A percentile compares a stretch with the other conserved stretches of the same genome.
These are phyloP conservation scores for Pichia sp. DNA, from an alignment of 1,139 yeast species.

Conservation along the genomic window DNA sequence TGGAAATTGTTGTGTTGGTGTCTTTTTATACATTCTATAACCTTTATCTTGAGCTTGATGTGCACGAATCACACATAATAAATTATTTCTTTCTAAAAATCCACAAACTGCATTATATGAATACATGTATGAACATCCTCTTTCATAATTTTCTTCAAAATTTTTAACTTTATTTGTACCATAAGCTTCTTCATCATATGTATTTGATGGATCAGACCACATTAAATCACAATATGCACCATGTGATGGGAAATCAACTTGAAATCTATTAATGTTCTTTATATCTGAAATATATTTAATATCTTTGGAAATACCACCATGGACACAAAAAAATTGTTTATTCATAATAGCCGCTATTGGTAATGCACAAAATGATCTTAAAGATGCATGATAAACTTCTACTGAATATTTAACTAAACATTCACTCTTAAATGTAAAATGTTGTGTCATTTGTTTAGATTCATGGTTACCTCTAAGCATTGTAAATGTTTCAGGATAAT, in stretches of 20 bases:
- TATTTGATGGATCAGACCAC: constrained; percentile 95
- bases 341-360: constrained; percentile 95
- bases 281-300: constrained; percentile 67
- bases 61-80: constrained; percentile 82
- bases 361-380: constrained; percentile 76
- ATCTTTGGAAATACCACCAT: constrained; percentile 95
- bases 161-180: constrained; percentile 24
- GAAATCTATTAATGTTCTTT: constrained; percentile 65
- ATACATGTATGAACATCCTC: constrained; percentile 92
- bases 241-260: constrained; percentile 81
- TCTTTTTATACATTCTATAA: constrained; percentile 86
- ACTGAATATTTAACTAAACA: constrained; percentile 79
- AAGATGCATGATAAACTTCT: constrained; percentile 65
- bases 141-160: constrained; percentile 64
- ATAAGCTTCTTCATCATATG: constrained; percentile 65
- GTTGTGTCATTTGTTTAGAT: constrained; percentile 87
- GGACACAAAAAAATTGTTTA: constrained; percentile 92
- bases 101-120: constrained; percentile 80
- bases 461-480: constrained; percentile 94
- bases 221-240: constrained; percentile 93
- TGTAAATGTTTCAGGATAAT: constrained; percentile 71
- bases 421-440: constrained; percentile 88
- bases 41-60: constrained; percentile 99
- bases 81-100: constrained; percentile 72
- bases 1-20: constrained; percentile 87